Conservation (phyloP, 345 rosid species). For the Hibiscus mutabilis region DNA sequence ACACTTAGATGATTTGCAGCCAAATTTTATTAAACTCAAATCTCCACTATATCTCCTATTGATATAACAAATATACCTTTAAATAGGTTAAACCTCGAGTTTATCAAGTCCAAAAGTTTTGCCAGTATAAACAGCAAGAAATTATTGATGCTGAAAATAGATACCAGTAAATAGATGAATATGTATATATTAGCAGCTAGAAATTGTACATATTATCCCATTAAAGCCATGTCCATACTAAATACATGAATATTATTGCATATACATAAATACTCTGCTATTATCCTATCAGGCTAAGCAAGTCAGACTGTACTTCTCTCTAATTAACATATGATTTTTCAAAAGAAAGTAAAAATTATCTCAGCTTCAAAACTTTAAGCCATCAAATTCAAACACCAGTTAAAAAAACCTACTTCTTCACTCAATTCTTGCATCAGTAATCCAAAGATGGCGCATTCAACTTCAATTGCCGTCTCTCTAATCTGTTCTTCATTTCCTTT, state of each 20-base stretch:
- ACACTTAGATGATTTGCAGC: too few species aligned
- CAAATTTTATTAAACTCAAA: too few species aligned
- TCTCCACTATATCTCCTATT: too few species aligned
- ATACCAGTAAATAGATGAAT: neutral
- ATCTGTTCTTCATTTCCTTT: constrained; percentile 31
- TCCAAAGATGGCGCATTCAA: constrained; percentile 45
- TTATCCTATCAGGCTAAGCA: constrained; percentile 4
- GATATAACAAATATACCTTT: too few species aligned
- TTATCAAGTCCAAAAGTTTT: neutral
- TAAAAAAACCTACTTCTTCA: constrained; percentile 30
- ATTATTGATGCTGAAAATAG: neutral
- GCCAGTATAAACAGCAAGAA: too few species aligned
- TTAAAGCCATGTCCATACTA: constrained; percentile 2
- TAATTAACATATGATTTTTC: neutral
- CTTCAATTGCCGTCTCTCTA: constrained; percentile 36
- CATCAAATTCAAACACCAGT: constrained; percentile 5
- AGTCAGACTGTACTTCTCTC: constrained; percentile 15
- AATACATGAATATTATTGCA: constrained; percentile 12
- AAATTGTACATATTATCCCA: constrained; percentile 10
- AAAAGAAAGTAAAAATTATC: neutral
- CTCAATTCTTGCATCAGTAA: constrained; percentile 51
- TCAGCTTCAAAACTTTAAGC: neutral
- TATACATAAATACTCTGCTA: constrained; percentile 16
- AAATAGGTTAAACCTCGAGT: too few species aligned
- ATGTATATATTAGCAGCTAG: neutral